Base-by-base conservation (phyloP, 2,329 filamentous ascomycete species). In the Aspergillaceae sp. region DNA sequence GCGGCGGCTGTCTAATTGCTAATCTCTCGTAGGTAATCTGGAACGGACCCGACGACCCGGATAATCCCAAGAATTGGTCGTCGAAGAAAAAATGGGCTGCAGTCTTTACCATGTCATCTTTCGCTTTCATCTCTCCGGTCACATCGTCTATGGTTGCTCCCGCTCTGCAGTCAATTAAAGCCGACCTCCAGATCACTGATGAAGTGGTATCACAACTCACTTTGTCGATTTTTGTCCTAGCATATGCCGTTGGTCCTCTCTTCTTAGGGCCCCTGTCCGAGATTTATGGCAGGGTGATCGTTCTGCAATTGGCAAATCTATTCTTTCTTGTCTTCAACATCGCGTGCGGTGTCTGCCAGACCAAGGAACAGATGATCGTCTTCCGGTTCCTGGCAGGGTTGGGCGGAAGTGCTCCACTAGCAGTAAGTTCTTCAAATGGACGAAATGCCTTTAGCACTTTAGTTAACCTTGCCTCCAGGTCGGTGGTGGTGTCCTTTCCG, bases 61-160 rank as follows among this genome's bases (percentile, higher is more conserved):
- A 63, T 4, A 72, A 74, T 42, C 70, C 71, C 1, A 67, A 68
- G 46, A 80, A 81, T 61, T 84, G 80, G 79, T 49, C 69, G 0
- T 65, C 63, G 29, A 64, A 61, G 30, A 75, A 71, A 57, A 83
- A 82, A 61, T 83, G 79, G 80, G 63, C 65, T 1, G 73, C 74
- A 19, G 74, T 77, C 2, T 64, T 78, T 35, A 68, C 79, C 45
- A 68, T 82, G 29, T 74, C 79, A 0, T 65, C 69, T 42, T 81
- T 81, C 58, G 80, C 78, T 2, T 73, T 83, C 52, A 77, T 83
- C 48, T 80, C 79, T 2, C 80, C 82, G 0, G 77, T 84, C 28
- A 78, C 80, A 2, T 80, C 77, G 4, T 78, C 77, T 33, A 83
- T 84, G 74, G 59, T 77, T 2, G 71, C 75, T 0, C 76, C 76